Evolutionary conservation across 2,329 filamentous ascomycete genomes (phyloP).

Genomic region (Colletotrichum falcatum): DNA sequence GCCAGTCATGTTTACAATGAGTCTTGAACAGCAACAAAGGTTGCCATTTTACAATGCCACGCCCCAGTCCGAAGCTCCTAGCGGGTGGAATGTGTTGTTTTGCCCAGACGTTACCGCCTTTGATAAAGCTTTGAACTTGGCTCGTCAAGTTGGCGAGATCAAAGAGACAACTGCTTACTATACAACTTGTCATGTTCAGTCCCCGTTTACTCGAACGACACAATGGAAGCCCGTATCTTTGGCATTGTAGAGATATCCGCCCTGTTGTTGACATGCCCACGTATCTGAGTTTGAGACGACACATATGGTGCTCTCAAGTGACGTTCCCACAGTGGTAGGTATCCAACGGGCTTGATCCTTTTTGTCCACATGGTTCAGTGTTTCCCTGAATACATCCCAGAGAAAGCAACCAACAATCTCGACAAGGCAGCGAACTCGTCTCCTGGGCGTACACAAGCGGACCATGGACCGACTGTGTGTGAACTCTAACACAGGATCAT

Average conservation of each 20-base stretch:
- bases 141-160: neutral
- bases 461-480: neutral
- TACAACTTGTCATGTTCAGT: neutral
- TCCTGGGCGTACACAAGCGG: no score
- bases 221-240: neutral
- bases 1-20: fast-evolving
- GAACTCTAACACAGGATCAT: no score
- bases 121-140: neutral
- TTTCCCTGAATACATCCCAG: neutral
- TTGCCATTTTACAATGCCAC: neutral
- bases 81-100: neutral
- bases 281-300: fast-evolving
- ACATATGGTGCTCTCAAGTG: neutral
- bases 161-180: neutral
- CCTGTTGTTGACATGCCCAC: neutral
- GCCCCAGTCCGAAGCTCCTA: neutral
- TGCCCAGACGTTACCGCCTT: neutral
- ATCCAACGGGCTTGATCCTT: no score
- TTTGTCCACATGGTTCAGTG: neutral
- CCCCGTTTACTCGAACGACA: neutral
- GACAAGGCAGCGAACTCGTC: neutral
- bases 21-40: fast-evolving
- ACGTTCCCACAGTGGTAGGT: neutral
- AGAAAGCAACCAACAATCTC: neutral
- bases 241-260: no score